These are phyloP conservation scores for Clonostachys chloroleuca DNA, from an alignment of 2,329 filamentous ascomycete species.

Conservation along the genomic window DNA sequence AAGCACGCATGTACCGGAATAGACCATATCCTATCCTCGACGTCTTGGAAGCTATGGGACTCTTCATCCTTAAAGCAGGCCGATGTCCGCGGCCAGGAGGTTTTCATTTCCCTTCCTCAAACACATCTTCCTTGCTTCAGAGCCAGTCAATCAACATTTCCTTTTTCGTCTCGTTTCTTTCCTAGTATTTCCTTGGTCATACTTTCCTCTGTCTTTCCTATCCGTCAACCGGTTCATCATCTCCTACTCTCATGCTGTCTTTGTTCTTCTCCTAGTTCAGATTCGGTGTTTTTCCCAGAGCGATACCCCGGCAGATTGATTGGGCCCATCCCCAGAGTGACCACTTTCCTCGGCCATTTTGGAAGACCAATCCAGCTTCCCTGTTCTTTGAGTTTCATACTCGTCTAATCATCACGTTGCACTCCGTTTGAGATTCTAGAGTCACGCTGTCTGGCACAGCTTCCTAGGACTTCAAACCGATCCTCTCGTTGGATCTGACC, in stretches of 20 bases:
- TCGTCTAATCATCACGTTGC: slow-evolving; percentile 3
- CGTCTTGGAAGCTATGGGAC: slow-evolving; percentile 5
- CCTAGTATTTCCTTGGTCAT: slow-evolving; percentile 17
- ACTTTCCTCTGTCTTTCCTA: slow-evolving; percentile 13
- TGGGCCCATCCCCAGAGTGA: slow-evolving; percentile 2
- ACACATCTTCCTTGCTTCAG: slow-evolving; percentile 8
- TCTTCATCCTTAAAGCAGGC: neutral
- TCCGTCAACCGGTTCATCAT: slow-evolving; percentile 8
- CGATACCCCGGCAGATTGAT: neutral
- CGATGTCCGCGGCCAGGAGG: too few relatives aligned
- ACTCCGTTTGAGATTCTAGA: too few relatives aligned
- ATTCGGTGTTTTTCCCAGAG: slow-evolving; percentile 2
- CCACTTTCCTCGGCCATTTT: slow-evolving; percentile 12
- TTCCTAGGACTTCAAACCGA: neutral
- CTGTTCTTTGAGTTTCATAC: slow-evolving; percentile 2
- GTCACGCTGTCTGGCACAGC: too few relatives aligned
- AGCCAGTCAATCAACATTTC: slow-evolving; percentile 8
- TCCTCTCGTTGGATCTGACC: slow-evolving; percentile 4
- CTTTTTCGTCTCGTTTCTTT: slow-evolving; percentile 12
- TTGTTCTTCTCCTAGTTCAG: slow-evolving; percentile 4
- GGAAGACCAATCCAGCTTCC: neutral
- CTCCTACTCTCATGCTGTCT: slow-evolving; percentile 6
- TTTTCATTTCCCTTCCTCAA: slow-evolving; percentile 10
- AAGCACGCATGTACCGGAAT: slow-evolving; percentile 8
- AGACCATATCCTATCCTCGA: neutral